A percentile compares a stretch with the other conserved stretches of the same genome.
These are phyloP conservation scores for Cordyceps cateniannulata DNA, from an alignment of 2,329 filamentous ascomycete species.

Conservation along the genomic window DNA sequence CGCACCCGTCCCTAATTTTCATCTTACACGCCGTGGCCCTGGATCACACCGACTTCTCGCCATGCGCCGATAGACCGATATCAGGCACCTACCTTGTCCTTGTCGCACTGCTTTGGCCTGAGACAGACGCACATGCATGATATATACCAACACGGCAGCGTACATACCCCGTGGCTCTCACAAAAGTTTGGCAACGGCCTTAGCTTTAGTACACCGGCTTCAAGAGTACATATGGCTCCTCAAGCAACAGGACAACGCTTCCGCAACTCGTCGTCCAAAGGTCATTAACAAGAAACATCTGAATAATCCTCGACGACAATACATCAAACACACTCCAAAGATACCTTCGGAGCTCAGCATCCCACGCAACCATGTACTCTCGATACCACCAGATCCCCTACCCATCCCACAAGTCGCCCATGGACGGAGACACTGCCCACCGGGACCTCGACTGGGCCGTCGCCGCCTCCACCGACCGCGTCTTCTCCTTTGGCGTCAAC, in stretches of 20 bases:
- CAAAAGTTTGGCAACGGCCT: not conserved
- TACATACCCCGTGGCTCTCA: not conserved
- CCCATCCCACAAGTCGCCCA: conserved; percentile 19
- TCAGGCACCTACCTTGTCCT: not conserved
- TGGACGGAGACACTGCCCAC: conserved; percentile 19
- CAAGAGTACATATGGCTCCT: conserved; percentile 7
- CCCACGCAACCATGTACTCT: conserved; percentile 1
- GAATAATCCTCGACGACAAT: not conserved
- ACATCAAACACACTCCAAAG: not conserved
- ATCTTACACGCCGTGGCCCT: not conserved
- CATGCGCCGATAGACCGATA: not conserved
- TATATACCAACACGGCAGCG: not conserved
- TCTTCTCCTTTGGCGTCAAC: conserved; percentile 15
- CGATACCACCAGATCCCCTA: conserved; percentile 16
- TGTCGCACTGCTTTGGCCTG: not conserved
- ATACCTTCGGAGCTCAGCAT: not conserved
- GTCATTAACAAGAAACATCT: not conserved
- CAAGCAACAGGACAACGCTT: conserved; percentile 10
- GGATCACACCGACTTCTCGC: conserved; percentile 4
- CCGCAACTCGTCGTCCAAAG: conserved; percentile 11
- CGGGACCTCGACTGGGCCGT: conserved; percentile 19
- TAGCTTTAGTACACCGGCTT: no score
- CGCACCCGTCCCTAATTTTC: not conserved
- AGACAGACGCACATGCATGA: conserved; percentile 4
- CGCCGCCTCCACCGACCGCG: conserved; percentile 17